Conservation (phyloP, 495 filamentous ascomycete species). For the Hypoxylon perforatum region DNA sequence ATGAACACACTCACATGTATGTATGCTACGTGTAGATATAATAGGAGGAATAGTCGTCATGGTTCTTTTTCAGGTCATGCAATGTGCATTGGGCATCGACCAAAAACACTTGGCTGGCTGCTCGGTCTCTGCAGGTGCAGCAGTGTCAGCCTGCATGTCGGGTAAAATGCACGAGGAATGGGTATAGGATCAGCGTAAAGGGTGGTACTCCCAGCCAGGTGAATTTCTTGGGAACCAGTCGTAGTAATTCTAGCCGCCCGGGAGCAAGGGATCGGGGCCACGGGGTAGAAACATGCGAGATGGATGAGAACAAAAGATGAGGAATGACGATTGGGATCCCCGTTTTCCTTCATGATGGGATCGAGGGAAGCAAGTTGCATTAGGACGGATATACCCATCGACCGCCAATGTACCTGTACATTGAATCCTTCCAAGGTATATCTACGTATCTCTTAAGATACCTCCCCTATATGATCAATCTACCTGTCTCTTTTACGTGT, state of each 20-base stretch:
- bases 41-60: background rate
- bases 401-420: too few species aligned
- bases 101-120: slow-evolving; percentile 9
- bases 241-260: slow-evolving; percentile 37
- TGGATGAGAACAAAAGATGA: slow-evolving; percentile 28
- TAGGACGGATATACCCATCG: too few species aligned
- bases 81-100: slow-evolving; percentile 39
- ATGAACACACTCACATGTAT: too few species aligned
- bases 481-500: too few species aligned
- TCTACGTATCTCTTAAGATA: too few species aligned
- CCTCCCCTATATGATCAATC: too few species aligned
- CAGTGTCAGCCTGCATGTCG: slow-evolving; percentile 43
- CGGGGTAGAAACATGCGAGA: slow-evolving; percentile 39
- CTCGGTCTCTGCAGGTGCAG: slow-evolving; percentile 26
- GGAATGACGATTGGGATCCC: slow-evolving; percentile 31
- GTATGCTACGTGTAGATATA: background rate
- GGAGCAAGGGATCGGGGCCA: slow-evolving; percentile 36
- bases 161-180: slow-evolving; percentile 41
- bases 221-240: slow-evolving; percentile 37
- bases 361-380: background rate
- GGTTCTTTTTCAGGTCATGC: slow-evolving; percentile 7
- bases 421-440: too few species aligned
- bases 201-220: slow-evolving; percentile 20
- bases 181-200: slow-evolving; percentile 7
- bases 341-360: slow-evolving; percentile 13